These are phyloP conservation scores for Guyanaporus albipodus DNA, from an alignment of 768 basidiomycete genomes.

Conservation along the genomic window DNA sequence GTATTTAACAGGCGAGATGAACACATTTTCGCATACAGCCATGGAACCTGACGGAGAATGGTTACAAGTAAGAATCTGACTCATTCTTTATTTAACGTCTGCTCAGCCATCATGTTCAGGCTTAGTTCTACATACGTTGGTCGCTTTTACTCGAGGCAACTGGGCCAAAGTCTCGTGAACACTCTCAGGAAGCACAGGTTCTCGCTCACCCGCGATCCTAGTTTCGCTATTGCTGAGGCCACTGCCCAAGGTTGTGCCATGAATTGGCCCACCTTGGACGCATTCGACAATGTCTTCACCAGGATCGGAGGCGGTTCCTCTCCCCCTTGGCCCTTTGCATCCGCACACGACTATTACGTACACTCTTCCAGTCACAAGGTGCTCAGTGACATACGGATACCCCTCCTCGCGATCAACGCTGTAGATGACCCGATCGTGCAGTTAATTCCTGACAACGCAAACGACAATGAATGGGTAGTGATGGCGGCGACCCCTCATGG, in stretches of 20 bases:
- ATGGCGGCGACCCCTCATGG: conserved; percentile 62
- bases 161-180: conserved; percentile 70
- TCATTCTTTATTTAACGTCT: conserved; percentile 6
- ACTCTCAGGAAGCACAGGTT: conserved; percentile 51
- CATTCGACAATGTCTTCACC: conserved; percentile 63
- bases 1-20: conserved; percentile 12
- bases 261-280: conserved; percentile 50
- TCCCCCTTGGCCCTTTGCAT: conserved; percentile 48
- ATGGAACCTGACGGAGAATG: conserved; percentile 43
- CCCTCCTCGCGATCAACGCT: conserved; percentile 72
- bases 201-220: conserved; percentile 46
- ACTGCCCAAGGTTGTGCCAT: conserved; percentile 42
- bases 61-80: conserved; percentile 26
- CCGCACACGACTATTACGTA: conserved; percentile 44
- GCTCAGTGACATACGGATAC: conserved; percentile 58
- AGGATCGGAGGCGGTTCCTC: conserved; percentile 65
- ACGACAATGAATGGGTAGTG: conserved; percentile 49
- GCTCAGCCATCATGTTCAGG: conserved; percentile 36
- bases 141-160: conserved; percentile 70
- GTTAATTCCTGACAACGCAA: conserved; percentile 54
- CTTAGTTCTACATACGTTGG: conserved; percentile 53
- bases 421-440: conserved; percentile 77
- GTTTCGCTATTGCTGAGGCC: conserved; percentile 48
- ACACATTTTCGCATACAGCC: conserved; percentile 34
- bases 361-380: conserved; percentile 59